Percentiles rank a stretch among this genome's conserved stretches.
Evolutionary conservation across 2,329 filamentous ascomycete genomes (phyloP).

Genomic region (Cryoendolithus antarcticus): DNA sequence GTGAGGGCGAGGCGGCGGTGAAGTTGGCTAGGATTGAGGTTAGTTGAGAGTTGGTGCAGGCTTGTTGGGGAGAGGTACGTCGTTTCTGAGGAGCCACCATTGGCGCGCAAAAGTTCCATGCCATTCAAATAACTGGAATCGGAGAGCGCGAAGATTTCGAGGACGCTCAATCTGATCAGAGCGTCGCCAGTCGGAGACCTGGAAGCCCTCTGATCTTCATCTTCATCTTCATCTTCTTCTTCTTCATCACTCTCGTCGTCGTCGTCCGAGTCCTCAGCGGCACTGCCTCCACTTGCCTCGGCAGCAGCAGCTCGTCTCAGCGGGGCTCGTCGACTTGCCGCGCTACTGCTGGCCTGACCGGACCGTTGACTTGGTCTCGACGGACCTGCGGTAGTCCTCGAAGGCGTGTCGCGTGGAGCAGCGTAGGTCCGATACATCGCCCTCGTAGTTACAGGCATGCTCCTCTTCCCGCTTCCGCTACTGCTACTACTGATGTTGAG

Average conservation of each 20-base stretch:
- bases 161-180: no score
- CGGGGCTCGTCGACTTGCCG: background rate
- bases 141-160: no score
- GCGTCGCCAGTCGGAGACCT: no score
- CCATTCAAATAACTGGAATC: no score
- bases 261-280: background rate
- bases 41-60: no score
- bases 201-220: background rate
- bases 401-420: no score
- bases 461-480: background rate
- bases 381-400: background rate
- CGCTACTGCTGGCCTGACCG: background rate
- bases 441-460: conserved; percentile 3
- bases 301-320: background rate
- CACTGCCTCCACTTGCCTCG: background rate
- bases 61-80: no score
- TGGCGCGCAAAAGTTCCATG: no score
- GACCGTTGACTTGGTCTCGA: background rate
- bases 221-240: background rate
- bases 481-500: background rate
- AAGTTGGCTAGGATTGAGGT: no score
- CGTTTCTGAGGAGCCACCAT: no score
- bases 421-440: background rate
- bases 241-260: conserved; percentile 2
- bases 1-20: no score